Evolutionary conservation across 768 basidiomycete species (phyloP).

Genomic region (Peribolospora baueri): DNA sequence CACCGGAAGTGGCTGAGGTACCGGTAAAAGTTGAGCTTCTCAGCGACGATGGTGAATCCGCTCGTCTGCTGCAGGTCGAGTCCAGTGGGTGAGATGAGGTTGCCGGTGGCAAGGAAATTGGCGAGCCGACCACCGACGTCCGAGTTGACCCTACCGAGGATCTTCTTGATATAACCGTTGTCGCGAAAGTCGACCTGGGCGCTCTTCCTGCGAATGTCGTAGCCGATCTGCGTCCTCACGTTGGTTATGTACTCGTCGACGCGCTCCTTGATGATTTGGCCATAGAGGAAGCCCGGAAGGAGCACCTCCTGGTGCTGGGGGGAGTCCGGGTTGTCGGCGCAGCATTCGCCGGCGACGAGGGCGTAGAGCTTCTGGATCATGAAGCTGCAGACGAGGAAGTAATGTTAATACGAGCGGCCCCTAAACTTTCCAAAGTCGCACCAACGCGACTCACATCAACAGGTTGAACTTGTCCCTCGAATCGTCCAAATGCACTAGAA

Average conservation of each 20-base stretch:
- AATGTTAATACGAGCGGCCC: constrained; percentile 2
- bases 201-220: constrained; percentile 52
- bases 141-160: constrained; percentile 53
- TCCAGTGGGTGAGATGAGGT: constrained; percentile 77
- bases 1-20: constrained; percentile 97
- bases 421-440: not conserved
- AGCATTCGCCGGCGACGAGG: constrained; percentile 66
- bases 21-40: constrained; percentile 94
- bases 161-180: constrained; percentile 55
- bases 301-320: constrained; percentile 96
- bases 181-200: constrained; percentile 65
- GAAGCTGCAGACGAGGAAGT: constrained; percentile 31
- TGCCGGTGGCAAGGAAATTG: constrained; percentile 93
- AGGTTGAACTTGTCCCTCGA: constrained; percentile 84
- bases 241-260: constrained; percentile 62
- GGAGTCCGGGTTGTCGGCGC: constrained; percentile 90
- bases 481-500: constrained; percentile 67
- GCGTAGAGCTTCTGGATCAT: constrained; percentile 92
- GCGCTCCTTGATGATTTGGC: constrained; percentile 94
- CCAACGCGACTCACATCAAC: constrained; percentile 43
- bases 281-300: constrained; percentile 71
- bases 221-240: constrained; percentile 33
- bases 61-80: constrained; percentile 91
- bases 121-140: constrained; percentile 73
- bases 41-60: constrained; percentile 96